phyloP scores from a whole-genome alignment of 768 basidiomycete species.

The Vararia minispora region DNA sequence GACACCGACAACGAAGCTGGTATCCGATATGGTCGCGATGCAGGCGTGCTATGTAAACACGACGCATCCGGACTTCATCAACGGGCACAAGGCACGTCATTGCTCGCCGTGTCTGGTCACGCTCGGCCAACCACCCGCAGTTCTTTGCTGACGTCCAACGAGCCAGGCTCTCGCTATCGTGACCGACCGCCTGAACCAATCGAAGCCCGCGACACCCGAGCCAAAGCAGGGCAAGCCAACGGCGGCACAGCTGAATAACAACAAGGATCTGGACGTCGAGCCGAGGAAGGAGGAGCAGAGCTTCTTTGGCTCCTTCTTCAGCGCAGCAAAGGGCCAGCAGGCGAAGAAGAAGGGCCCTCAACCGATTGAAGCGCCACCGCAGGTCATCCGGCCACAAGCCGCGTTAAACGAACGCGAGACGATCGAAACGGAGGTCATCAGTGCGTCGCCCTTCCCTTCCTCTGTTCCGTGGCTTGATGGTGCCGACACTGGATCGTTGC shows the following conservation, averaged over 20 bases:
- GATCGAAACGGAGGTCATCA: slow-evolving; percentile 99
- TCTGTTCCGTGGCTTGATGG: background rate
- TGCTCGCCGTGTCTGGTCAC: background rate
- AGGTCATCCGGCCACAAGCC: slow-evolving; percentile 80
- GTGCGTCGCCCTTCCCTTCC: slow-evolving; percentile 38
- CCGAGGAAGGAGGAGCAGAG: slow-evolving; percentile 78
- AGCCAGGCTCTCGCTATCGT: slow-evolving; percentile 86
- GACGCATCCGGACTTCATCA: slow-evolving; percentile 97
- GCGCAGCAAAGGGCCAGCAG: slow-evolving; percentile 42
- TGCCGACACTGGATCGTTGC: background rate
- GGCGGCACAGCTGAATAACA: slow-evolving; percentile 71
- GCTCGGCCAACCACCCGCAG: slow-evolving; percentile 1
- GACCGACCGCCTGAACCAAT: slow-evolving; percentile 69
- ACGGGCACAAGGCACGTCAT: slow-evolving; percentile 68
- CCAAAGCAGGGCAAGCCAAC: slow-evolving; percentile 57
- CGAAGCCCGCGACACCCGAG: slow-evolving; percentile 64
- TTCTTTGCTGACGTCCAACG: background rate
- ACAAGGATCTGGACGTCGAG: slow-evolving; percentile 89
- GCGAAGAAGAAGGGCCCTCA: slow-evolving; percentile 47
- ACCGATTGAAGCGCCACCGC: slow-evolving; percentile 65
- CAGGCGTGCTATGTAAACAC: slow-evolving; percentile 99
- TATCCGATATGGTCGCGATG: slow-evolving; percentile 92
- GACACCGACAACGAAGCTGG: slow-evolving; percentile 91
- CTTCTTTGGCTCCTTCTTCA: slow-evolving; percentile 95
- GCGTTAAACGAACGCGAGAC: slow-evolving; percentile 90